phyloP scores from a whole-genome alignment of 2,329 filamentous ascomycete genomes.

The Rhynchosporium agropyri region DNA sequence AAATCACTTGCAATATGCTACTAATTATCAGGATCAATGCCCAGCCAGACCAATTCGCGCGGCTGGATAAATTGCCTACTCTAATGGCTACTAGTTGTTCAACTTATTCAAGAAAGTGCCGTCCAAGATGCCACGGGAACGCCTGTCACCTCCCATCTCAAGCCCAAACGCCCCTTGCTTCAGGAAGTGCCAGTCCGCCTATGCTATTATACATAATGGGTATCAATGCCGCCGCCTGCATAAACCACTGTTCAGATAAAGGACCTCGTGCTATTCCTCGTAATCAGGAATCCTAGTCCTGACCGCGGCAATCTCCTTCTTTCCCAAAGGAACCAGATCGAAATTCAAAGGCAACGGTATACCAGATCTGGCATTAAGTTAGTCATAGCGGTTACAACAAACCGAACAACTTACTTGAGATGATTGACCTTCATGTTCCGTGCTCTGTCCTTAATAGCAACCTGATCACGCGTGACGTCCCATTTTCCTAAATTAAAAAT shows the following conservation, averaged over 20 bases:
- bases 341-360: slow-evolving; percentile 48
- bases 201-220: neutral
- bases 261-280: slow-evolving; percentile 15
- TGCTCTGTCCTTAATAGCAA: slow-evolving; percentile 57
- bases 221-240: slow-evolving; percentile 2
- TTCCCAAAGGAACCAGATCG: slow-evolving; percentile 47
- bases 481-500: slow-evolving; percentile 47
- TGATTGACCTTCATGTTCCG: slow-evolving; percentile 54
- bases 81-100: too few species aligned
- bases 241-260: neutral
- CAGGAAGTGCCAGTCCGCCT: neutral
- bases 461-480: slow-evolving; percentile 46
- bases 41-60: too few species aligned
- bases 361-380: slow-evolving; percentile 23
- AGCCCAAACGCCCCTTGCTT: neutral
- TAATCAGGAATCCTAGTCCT: slow-evolving; percentile 32
- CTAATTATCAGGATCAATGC: too few species aligned
- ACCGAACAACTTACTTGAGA: slow-evolving; percentile 45
- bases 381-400: slow-evolving; percentile 11
- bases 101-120: too few species aligned
- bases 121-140: neutral
- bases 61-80: too few species aligned
- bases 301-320: slow-evolving; percentile 45
- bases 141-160: neutral
- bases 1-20: too few species aligned